Evolutionary conservation across 148 eudicot genomes (phyloP), one percentile per base, ranked within the genome.

Genomic region (Rheum nobile): DNA sequence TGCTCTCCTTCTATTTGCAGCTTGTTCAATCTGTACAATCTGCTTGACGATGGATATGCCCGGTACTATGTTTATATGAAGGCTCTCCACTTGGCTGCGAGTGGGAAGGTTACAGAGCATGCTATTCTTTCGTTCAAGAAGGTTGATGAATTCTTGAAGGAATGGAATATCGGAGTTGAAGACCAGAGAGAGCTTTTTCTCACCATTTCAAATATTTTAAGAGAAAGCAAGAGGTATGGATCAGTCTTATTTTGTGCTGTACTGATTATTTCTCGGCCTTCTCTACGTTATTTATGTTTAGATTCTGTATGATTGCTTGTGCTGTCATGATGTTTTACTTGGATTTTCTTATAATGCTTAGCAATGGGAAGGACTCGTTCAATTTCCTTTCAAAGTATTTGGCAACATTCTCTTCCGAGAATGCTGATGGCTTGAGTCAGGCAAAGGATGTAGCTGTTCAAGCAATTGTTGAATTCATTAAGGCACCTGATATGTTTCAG

Each of bases 401-500:
- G 79, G 94, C 85, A 61, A 92, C 99, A 22, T 95, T 90, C 79
- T 88, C 92, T 52, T 83, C 75, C 26, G 92, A 90, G 44, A 94
- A 90, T 78, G 85, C 82, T n/a, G 17, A 67, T 72, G 77, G 77
- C 17, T 46, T 89, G 85, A 74, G 72, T 79, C 96, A 95, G 81
- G 92, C 91, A 11, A 91, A 88, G 84, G 99, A 87, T 67, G 91
- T 87, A 79, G 97, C 99, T 70, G 88, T 83, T 31, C 85, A 79
- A 65, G 82, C 92, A 59, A 79, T 90, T 41, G 38, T 90, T 71
- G 97, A 90, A 74, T 95, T 95, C 81, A 86, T 92, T 38, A 95
- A 90, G 82, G 81, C 96, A 16, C 87, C 99, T 75, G 97, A 95
- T 76, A 86, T 92, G 90, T 92, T 95, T 82, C 96, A 92, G 97